Percentiles rank a stretch among this genome's conserved stretches.
Evolutionary conservation across 768 basidiomycete species (phyloP).

Genomic region (Thelephora ganbajun): DNA sequence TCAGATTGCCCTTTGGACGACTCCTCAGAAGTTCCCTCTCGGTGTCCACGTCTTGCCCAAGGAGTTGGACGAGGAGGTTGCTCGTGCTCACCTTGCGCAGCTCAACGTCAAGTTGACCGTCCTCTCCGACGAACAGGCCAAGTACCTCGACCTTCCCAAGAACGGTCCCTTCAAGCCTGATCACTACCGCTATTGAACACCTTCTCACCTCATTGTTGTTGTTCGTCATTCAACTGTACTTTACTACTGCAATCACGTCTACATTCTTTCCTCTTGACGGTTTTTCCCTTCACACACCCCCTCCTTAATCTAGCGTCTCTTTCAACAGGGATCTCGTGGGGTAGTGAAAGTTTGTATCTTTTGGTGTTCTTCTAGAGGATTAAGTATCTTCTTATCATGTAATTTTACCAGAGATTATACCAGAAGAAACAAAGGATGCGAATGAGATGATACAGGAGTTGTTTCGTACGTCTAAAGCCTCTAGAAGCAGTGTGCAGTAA

Average conservation of each 20-base stretch:
- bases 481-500: too few relatives aligned
- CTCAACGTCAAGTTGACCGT: constrained; percentile 90
- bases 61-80: constrained; percentile 97
- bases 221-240: neutral
- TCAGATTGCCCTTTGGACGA: constrained; percentile 96
- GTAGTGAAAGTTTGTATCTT: too few relatives aligned
- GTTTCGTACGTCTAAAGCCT: too few relatives aligned
- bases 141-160: constrained; percentile 83
- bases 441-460: too few relatives aligned
- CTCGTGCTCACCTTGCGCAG: constrained; percentile 84
- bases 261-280: too few relatives aligned
- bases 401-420: too few relatives aligned
- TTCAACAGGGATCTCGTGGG: too few relatives aligned
- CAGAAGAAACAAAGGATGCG: too few relatives aligned
- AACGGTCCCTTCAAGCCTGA: constrained; percentile 67
- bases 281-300: too few relatives aligned
- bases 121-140: constrained; percentile 58
- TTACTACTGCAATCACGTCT: neutral
- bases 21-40: constrained; percentile 80
- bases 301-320: too few relatives aligned
- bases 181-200: constrained; percentile 51
- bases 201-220: constrained; percentile 4
- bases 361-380: too few relatives aligned
- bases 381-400: neutral
- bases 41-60: constrained; percentile 99